Conservation (phyloP, 495 filamentous ascomycete genomes). For the Neurospora cerealis region DNA sequence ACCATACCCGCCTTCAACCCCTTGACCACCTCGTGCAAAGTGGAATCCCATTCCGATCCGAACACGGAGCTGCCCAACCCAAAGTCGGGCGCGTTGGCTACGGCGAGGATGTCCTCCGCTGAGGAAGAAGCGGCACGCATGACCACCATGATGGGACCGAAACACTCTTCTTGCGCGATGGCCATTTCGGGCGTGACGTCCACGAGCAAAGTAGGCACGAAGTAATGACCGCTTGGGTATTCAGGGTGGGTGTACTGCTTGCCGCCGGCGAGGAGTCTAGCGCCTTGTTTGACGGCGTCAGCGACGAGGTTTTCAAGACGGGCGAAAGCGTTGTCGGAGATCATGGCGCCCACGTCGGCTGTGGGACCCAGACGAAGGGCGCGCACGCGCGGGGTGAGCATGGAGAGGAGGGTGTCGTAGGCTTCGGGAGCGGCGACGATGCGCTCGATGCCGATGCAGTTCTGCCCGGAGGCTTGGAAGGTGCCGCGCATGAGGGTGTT, state of each 20-base stretch:
- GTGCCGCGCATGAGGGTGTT: slow-evolving; percentile 81
- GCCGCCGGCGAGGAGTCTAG: slow-evolving; percentile 75
- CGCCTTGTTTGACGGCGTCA: slow-evolving; percentile 69
- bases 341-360: slow-evolving; percentile 80
- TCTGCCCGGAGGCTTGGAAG: slow-evolving; percentile 96
- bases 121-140: slow-evolving; percentile 51
- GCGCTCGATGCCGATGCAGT: slow-evolving; percentile 94
- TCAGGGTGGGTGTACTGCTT: slow-evolving; percentile 56
- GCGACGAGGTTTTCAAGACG: slow-evolving; percentile 60
- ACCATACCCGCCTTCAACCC: slow-evolving; percentile 80
- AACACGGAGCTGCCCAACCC: slow-evolving; percentile 79
- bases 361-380: slow-evolving; percentile 54
- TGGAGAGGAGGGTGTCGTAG: slow-evolving; percentile 60
- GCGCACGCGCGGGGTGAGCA: slow-evolving; percentile 64
- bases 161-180: slow-evolving; percentile 87
- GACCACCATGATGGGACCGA: slow-evolving; percentile 79
- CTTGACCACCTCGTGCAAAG: slow-evolving; percentile 40
- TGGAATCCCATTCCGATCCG: slow-evolving; percentile 44
- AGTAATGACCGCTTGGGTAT: slow-evolving; percentile 76
- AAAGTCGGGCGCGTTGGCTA: slow-evolving; percentile 70
- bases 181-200: slow-evolving; percentile 70
- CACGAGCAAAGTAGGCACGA: slow-evolving; percentile 77
- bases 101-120: slow-evolving; percentile 50
- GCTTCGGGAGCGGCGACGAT: slow-evolving; percentile 67
- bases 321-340: slow-evolving; percentile 63